Conservation (phyloP, 805 yeast genomes). For the Wickerhamiella brachini region DNA sequence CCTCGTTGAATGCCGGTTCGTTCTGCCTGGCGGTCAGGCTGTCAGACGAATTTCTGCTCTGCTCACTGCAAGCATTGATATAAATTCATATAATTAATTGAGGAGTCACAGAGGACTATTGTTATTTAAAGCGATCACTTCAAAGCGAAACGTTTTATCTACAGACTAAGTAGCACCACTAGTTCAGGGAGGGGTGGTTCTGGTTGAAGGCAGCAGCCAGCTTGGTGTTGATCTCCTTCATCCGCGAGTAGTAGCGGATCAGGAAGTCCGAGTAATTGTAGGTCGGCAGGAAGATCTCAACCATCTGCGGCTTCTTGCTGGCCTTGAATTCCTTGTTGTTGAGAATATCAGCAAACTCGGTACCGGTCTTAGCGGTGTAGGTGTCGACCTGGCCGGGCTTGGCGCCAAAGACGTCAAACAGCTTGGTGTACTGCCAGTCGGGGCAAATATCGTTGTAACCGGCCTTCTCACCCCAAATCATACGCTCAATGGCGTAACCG, state of each 20-base stretch:
- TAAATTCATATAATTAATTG: too few relatives aligned
- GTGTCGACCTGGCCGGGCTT: constrained; percentile 22
- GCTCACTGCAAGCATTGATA: too few relatives aligned
- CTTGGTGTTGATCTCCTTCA: not conserved
- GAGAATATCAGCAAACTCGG: constrained; percentile 29
- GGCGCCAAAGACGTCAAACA: constrained; percentile 42
- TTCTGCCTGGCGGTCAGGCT: too few relatives aligned
- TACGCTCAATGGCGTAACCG: constrained; percentile 85
- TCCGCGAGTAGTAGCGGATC: not conserved
- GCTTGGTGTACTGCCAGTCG: constrained; percentile 66
- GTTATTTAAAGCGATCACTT: too few relatives aligned
- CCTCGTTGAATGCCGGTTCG: too few relatives aligned
- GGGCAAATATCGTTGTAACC: constrained; percentile 72
- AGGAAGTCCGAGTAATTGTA: constrained; percentile 57
- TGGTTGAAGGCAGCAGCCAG: not conserved
- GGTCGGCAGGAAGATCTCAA: constrained; percentile 46
- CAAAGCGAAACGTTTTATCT: too few relatives aligned
- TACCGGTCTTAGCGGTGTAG: constrained; percentile 26
- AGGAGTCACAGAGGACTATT: too few relatives aligned
- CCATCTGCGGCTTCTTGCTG: constrained; percentile 32
- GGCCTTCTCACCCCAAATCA: constrained; percentile 64
- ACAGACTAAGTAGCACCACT: not conserved
- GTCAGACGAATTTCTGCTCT: too few relatives aligned
- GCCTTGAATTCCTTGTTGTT: constrained; percentile 25
- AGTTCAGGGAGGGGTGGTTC: not conserved